Evolutionary conservation across 495 filamentous ascomycete genomes (phyloP), one percentile per base, ranked within the genome.

Genomic region (Antarctomyces pellizariae): DNA sequence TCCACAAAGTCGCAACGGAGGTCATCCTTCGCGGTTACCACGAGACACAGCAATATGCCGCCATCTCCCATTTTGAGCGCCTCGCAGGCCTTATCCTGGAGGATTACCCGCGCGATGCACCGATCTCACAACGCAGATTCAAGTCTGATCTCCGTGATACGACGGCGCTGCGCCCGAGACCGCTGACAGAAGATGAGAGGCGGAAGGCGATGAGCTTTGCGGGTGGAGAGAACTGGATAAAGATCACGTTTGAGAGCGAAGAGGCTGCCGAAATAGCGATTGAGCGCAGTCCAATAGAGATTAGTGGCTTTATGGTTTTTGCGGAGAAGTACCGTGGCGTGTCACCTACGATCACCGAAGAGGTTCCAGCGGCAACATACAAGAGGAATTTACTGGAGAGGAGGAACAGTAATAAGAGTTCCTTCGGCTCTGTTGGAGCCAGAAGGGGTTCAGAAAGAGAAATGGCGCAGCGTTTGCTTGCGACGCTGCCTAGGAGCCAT

Each of bases 221-320:
- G 12, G 71, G 77, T 29, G 82, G 82, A 9, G 62, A 69, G 33
- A 66, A 82, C 50, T 92, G 82, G 82, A 76, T 92, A 37, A 91
- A 90, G 41, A 59, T 92, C 27, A 92, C 82, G 1, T 92, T 84
- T 36, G 77, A 89, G 48, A 79, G 74, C 4, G 57, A 65, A 17
- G 62, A 71, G 32, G 70, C 79, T 3, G 82, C 79, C 11, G 75
- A 82, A 25, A 57, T 65, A 18, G 82, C 79, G 13, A 53, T 69
- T 28, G 74, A 68, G 35, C 59, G 61, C 35, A 80, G 73, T 18
- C 82, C 82, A 1, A 74, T 80, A 44, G 59, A 58, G 29, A 67
- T 90, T 19, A 58, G 75, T 25, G 78, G 77, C 2, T 62, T 79
- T 40, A 46, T 71, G 19, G 70, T 90, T 16, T 75, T 64, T 42